Evolutionary conservation across 208 protist genomes (phyloP), one percentile per base, ranked within the genome.

Genomic region (Trichomonas vaginalis): DNA sequence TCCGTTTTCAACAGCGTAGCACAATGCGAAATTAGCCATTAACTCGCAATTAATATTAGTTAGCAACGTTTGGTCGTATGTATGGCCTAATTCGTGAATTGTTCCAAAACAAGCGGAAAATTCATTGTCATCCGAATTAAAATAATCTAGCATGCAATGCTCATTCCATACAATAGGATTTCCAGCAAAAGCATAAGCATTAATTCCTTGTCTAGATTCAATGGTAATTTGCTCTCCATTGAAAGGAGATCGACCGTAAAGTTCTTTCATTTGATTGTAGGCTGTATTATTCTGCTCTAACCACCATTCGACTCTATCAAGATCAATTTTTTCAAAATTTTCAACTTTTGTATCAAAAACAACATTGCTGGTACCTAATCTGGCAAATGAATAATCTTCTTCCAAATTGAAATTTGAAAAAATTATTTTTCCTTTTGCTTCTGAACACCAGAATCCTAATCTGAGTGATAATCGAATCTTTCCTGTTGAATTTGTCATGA

Each of bases 121-220:
- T 17, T 88, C 82, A 47, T 42, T 9, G 1, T 86, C 42, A 35
- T 45, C 35, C 42, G 3, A 21, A 32, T 47, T 47, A 40, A 92
- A 92, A 32, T 92, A 92, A 35, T 51, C 86, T 48, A 92, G 4
- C 8, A 46, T 45, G n/a, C 86, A 92, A 39, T 42, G 86, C 35
- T 35, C 46, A 15, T 92, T 92, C 86, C 86, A 92, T n/a, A 92
- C 15, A 49, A 92, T 92, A 27, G 86, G 86, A 92, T 92, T 92
- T 35, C 86, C 86, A 39, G 86, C 45, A 48, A 51, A 56, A 21
- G 86, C 86, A 35, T 42, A 92, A 48, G 86, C 86, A 39, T 15
- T 1, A 92, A 92, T 92, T 2, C n/a, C n/a, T 21, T 27, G 0
- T 39, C 45, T 48, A 51, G 86, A 39, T 92, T 92, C 86, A 51